phyloP scores from a whole-genome alignment of 2,329 filamentous ascomycete species.

The Penicillium sp. region DNA sequence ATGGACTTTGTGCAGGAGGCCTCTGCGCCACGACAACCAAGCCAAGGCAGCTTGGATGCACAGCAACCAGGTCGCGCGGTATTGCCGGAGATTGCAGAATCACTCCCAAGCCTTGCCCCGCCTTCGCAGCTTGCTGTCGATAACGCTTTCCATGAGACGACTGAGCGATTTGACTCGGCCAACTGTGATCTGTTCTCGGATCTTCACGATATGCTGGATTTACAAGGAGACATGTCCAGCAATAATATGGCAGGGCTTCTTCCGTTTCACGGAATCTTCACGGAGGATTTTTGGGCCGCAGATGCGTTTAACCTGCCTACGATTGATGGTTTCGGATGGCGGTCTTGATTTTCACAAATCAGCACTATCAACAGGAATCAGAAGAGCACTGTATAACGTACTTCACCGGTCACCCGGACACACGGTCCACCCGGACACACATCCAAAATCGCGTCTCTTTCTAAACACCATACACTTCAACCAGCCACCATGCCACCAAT shows the following conservation, averaged over 20 bases:
- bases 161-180: not conserved
- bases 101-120: not conserved
- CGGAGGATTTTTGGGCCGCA: slow-evolving; percentile 6
- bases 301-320: slow-evolving; percentile 3
- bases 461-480: too few species aligned
- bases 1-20: slow-evolving; percentile 18
- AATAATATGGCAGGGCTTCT: not conserved
- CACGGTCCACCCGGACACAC: too few species aligned
- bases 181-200: slow-evolving; percentile 1
- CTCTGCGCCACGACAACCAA: not conserved
- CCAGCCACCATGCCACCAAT: too few species aligned
- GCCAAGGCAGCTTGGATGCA: not conserved
- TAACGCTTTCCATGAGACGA: not conserved
- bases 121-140: not conserved
- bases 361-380: too few species aligned
- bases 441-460: too few species aligned
- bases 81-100: not conserved
- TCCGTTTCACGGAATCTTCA: slow-evolving; percentile 3
- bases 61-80: not conserved
- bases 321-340: slow-evolving; percentile 2
- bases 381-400: too few species aligned
- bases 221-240: not conserved
- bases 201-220: not conserved
- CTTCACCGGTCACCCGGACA: too few species aligned
- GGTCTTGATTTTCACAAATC: not conserved